Base-by-base conservation (phyloP, 2,329 filamentous ascomycete species). In the Gnomoniopsis sp. region DNA sequence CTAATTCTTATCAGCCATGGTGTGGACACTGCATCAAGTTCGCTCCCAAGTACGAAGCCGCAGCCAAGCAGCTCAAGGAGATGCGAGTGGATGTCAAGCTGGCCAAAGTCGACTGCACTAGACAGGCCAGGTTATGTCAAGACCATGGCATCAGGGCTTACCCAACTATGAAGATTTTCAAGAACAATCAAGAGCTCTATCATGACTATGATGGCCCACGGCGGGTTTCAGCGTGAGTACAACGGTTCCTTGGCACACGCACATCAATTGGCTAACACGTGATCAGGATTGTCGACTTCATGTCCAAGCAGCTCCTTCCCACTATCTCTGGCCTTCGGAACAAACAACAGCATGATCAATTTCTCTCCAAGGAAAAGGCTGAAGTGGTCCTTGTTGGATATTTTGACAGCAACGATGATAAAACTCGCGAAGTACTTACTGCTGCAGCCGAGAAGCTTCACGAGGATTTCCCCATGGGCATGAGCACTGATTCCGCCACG, bases 91-190 rank as follows among this genome's bases (percentile, higher is more conserved):
- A 59, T 3, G 59, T 95, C 76, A 85, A 84, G 71, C 82, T 96
- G 58, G 89, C 83, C 76, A 95, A 96, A 86, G 78, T 96, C 68
- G 93, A 97, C 82, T 98, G 95, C 84, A 98, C 93, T 71, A 92
- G 89, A 74, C 90, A 99, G 81, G 79, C 87, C 64, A 91, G 96
- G 33, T 88, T 99, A 66, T 99, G 95, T 86, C 86, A 92, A 76
- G 81, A 85, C 68, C 90, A 90, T 70, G 93, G 90, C 64, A 92
- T 99, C 49, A 92, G 98, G 82, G 95, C 95, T 65, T 99, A 98
- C 83, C 95, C 95, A 62, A 99, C 95, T 66, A 86, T 99, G 73
- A 99, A 98, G 88, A 86, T 99, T 78, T 99, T 99, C 91, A 91
- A 61, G 38, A 90, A 93, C 69, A 93, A 95, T 67, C 77, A 79